phyloP scores from a whole-genome alignment of 2,329 filamentous ascomycete genomes.

The Sporothrix phasma region DNA sequence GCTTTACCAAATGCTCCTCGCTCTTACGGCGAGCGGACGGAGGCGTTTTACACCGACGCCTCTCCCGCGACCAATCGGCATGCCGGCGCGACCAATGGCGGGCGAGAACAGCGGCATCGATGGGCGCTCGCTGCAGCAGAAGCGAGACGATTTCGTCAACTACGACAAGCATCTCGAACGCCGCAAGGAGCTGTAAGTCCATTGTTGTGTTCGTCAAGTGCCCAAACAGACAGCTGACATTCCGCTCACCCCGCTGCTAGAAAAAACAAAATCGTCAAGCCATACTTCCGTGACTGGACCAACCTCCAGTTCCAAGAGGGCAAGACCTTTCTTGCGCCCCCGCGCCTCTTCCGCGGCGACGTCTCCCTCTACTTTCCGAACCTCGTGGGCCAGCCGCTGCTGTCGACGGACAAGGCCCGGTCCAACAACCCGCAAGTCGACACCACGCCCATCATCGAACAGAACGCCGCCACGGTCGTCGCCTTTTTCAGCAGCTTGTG shows the following conservation, averaged over 20 bases:
- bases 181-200: constrained; percentile 60
- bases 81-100: constrained; percentile 58
- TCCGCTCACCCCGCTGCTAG: constrained; percentile 30
- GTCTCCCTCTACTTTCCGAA: constrained; percentile 90
- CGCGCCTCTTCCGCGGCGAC: constrained; percentile 72
- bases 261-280: constrained; percentile 66
- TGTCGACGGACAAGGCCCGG: constrained; percentile 39
- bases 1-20: constrained; percentile 48
- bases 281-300: constrained; percentile 93
- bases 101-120: constrained; percentile 80
- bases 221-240: not conserved
- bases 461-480: constrained; percentile 56
- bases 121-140: constrained; percentile 53
- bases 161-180: constrained; percentile 74
- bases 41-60: constrained; percentile 49
- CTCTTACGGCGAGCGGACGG: constrained; percentile 45
- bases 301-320: constrained; percentile 75
- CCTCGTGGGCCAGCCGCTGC: constrained; percentile 67
- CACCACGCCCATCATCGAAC: constrained; percentile 60
- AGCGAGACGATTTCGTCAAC: constrained; percentile 69
- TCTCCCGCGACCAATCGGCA: constrained; percentile 68
- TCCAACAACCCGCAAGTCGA: constrained; percentile 53
- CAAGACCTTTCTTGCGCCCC: constrained; percentile 83
- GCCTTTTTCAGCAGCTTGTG: constrained; percentile 73
- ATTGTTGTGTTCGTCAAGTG: not conserved